Evolutionary conservation across 805 yeast genomes (phyloP), one percentile per base, ranked within the genome.

Genomic region (Candida krabiensis): DNA sequence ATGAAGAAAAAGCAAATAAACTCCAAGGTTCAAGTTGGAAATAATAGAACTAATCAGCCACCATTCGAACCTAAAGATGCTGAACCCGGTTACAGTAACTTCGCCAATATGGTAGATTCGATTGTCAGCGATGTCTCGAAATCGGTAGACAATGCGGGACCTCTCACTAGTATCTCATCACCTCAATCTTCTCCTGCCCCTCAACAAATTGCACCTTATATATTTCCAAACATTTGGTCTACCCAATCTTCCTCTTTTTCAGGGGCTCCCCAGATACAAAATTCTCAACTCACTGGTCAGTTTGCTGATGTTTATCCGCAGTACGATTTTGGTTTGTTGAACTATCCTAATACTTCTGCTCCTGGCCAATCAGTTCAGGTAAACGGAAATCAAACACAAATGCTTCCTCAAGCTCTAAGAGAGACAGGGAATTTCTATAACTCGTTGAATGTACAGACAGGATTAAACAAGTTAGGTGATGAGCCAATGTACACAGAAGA

Each of bases 21-120:
- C 11, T 11, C 24, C 9, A 21, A 11, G 11, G 11, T 11, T 13
- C 38, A 33, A 8, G 36, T 4, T 7, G 15, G 31, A 27, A 24
- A 39, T 23, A 33, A 32, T 24, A 33, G 28, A 16, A 9, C 30
- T 15, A 40, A 34, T 11, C 35, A 23, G 17, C 40, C 14, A 19
- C 13, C 28, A 21, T 11, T 21, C 11, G 24, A 21, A 21, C 11
- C 24, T 11, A 23, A 12, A 19, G 32, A 32, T 19, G 24, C 22
- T 5, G 15, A 12, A 7, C 16, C 29, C 19, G 14, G 19, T 17
- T 34, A n/a, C 4, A 34, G 39, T 14, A 40, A 31, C 13, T 46
- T 44, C 24, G 46, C 51, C 7, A 49, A 41, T 19, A 61, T 61
- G 65, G 66, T 61, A 23, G 57, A 56, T 39, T 50, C 59, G 3